Conservation (phyloP, 495 filamentous ascomycete genomes). For the Penicillium malachiteum region DNA sequence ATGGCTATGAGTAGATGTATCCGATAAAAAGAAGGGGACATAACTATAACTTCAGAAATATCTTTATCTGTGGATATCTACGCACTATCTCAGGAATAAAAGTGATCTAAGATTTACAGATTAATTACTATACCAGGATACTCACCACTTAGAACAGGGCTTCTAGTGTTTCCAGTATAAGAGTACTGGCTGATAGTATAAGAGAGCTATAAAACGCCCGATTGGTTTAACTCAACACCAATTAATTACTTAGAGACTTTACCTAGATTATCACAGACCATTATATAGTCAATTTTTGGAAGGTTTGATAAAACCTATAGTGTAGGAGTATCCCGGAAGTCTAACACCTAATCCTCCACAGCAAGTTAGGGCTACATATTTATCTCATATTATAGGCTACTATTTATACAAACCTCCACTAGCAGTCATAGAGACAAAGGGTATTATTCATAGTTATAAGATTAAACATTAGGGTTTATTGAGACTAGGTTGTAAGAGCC, state of each 20-base stretch:
- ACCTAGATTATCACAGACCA: background rate
- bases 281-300: too few species aligned
- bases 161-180: constrained; percentile 2
- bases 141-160: background rate
- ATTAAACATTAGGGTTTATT: constrained; percentile 1
- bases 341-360: background rate
- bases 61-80: constrained; percentile 3
- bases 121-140: constrained; percentile 3
- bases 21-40: too few species aligned
- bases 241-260: too few species aligned
- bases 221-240: too few species aligned
- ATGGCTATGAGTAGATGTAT: too few species aligned
- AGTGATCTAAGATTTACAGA: constrained; percentile 2
- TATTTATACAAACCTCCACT: constrained; percentile 7
- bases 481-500: background rate
- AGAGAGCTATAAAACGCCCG: background rate
- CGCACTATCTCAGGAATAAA: background rate
- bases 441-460: constrained; percentile 1
- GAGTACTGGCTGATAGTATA: constrained; percentile 1
- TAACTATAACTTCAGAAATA: background rate
- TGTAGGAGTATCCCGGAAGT: background rate
- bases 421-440: constrained; percentile 8
- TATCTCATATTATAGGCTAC: background rate
- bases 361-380: background rate
- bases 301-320: too few species aligned